Evolutionary conservation across 1,139 yeast genomes (phyloP), one percentile per base, ranked within the genome.

Genomic region (Saccharomyces hybrid): DNA sequence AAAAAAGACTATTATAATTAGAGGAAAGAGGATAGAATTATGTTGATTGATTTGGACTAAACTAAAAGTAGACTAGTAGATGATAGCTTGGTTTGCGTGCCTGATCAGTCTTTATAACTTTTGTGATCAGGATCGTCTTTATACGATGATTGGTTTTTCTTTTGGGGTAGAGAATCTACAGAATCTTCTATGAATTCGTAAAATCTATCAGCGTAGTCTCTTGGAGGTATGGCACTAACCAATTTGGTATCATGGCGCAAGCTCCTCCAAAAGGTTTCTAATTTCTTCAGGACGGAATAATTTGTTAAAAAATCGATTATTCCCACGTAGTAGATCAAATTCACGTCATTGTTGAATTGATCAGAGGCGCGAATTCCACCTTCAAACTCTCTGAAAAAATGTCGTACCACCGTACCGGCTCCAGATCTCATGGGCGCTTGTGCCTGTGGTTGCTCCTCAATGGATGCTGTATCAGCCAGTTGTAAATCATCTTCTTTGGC

Each of bases 271-370:
- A 88, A 81, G 0, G 99, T 93, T 68, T 95, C 99, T 49, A 90
- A 69, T 58, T 81, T 78, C 68, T 95, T 95, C 62, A 82, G 73
- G 26, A 85, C 70, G 1, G 90, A 86, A 67, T 95, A 95, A 57
- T 85, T 82, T 0, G 99, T 95, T 60, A 95, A 75, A 70, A 96
- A 91, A 68, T 95, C 99, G 64, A 95, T 95, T 49, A 95, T 84
- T 13, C 99, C 99, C 62, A 95, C 73, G 66, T 91, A 95, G 71
- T 95, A 95, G 13, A 95, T 82, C 56, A 86, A 82, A 28, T 81
- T 76, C 49, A 82, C 69, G 28, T 90, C 89, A 51, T 80, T 77
- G 63, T 88, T 79, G 51, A 78, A 67, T 51, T 76, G 82, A 64
- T 86, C 82, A 0, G 96, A 84, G 1, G 95, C 85, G 54, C 86